Percentiles rank a stretch among this genome's conserved stretches.
Conservation (phyloP, 768 basidiomycete species). For the Tephrocybe rancida region DNA sequence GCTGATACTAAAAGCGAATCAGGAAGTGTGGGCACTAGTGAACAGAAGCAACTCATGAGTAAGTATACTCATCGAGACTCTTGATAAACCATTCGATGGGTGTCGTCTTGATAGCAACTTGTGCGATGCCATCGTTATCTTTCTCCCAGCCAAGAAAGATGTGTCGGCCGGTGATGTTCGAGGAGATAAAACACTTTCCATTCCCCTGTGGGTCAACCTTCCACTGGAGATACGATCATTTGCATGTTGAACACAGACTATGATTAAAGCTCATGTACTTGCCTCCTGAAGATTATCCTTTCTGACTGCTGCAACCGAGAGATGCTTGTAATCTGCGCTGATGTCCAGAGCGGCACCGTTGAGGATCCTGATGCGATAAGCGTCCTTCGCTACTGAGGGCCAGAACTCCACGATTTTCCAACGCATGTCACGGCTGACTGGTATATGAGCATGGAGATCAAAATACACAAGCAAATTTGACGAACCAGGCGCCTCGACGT, state of each 20-base stretch:
- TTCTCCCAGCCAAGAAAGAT: constrained; percentile 6
- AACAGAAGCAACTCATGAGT: background rate
- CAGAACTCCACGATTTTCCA: constrained; percentile 10
- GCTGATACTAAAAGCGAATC: background rate
- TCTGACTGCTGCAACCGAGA: constrained; percentile 3
- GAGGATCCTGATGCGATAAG: constrained; percentile 6
- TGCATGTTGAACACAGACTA: background rate
- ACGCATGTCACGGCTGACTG: background rate
- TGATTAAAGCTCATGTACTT: constrained; percentile 2
- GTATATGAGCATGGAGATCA: background rate
- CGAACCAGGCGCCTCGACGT: background rate
- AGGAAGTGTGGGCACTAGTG: background rate
- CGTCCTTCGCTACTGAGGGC: constrained; percentile 3
- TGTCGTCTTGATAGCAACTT: background rate
- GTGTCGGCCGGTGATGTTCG: background rate
- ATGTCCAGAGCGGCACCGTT: constrained; percentile 10
- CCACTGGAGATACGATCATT: background rate
- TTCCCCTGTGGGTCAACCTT: constrained; percentile 6
- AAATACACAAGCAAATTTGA: background rate
- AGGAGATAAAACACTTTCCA: constrained; percentile 7
- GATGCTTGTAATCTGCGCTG: background rate
- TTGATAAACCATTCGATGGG: constrained; percentile 8
- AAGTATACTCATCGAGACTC: constrained; percentile 6
- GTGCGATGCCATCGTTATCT: constrained; percentile 5
- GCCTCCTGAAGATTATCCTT: constrained; percentile 9